Base-by-base conservation (phyloP, 163 green algal genomes). In the Prototheca wickerhamii region DNA sequence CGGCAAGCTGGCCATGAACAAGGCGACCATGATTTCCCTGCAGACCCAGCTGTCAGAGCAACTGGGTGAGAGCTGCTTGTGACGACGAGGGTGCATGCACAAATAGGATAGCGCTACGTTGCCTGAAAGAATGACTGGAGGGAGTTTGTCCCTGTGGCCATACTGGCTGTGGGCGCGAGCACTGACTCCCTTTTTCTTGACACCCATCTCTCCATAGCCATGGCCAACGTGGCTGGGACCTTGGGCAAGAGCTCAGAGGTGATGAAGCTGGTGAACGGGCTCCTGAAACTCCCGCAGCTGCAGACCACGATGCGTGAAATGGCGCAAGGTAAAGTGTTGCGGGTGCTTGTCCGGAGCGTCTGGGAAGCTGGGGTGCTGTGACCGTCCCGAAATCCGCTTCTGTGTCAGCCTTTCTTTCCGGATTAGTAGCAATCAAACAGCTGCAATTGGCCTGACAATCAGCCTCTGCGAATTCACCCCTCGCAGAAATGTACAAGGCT, bases 401-500 rank as follows among this genome's bases (percentile, higher is more conserved):
- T n/a, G n/a, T n/a, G n/a, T n/a, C n/a, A n/a, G n/a, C n/a, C n/a
- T n/a, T n/a, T n/a, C n/a, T n/a, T n/a, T n/a, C n/a, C n/a, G n/a
- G n/a, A n/a, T n/a, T n/a, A n/a, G n/a, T n/a, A n/a, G n/a, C n/a
- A n/a, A n/a, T n/a, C n/a, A n/a, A n/a, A n/a, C n/a, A n/a, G n/a
- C n/a, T n/a, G n/a, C n/a, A n/a, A n/a, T n/a, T n/a, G n/a, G n/a
- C n/a, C n/a, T n/a, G n/a, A n/a, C n/a, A n/a, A n/a, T n/a, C n/a
- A n/a, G n/a, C n/a, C n/a, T n/a, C n/a, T n/a, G n/a, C n/a, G n/a
- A n/a, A n/a, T n/a, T n/a, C 51, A 46, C n/a, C n/a, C n/a, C n/a
- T n/a, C n/a, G n/a, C 72, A 85, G 89, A 96, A 75, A 96, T 96
- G 89, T 83, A 83, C 65, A 91, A 91, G 76, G 86, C 85, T 17